Evolutionary conservation across 2,329 filamentous ascomycete species (phyloP).

Genomic region (Mariannaea elegans): DNA sequence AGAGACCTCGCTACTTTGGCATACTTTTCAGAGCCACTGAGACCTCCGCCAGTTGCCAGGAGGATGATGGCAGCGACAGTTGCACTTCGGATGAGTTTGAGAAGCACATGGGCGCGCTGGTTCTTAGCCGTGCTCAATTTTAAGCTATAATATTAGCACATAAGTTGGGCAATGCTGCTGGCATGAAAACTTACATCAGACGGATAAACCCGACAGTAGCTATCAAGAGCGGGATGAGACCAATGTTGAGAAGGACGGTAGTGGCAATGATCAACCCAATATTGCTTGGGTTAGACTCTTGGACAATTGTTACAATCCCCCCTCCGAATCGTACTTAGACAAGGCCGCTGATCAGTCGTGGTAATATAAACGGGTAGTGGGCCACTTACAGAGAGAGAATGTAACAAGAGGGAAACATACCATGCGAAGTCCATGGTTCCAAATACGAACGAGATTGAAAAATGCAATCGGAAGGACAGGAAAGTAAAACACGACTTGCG

Average conservation of each 20-base stretch:
- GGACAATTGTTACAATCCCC: background rate
- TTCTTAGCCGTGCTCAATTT: background rate
- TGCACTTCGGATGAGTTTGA: background rate
- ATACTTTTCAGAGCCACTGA: background rate
- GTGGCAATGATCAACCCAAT: background rate
- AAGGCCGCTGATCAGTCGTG: too few relatives aligned
- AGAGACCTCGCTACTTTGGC: background rate
- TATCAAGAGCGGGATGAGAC: background rate
- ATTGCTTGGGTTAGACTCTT: background rate
- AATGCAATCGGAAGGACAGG: conserved; percentile 23
- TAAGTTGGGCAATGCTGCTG: background rate
- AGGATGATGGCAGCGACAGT: background rate
- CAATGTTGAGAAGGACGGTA: background rate
- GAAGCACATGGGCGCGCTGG: background rate
- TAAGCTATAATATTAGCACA: background rate
- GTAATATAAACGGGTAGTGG: background rate
- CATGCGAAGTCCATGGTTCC: conserved; percentile 27
- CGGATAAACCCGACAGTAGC: background rate
- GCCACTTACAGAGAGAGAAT: conserved; percentile 9
- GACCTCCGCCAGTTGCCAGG: background rate
- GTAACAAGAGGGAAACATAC: conserved; percentile 27
- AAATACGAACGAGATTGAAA: conserved; percentile 25
- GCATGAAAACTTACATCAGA: background rate
- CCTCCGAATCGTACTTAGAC: background rate
- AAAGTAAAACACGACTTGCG: conserved; percentile 30